A percentile compares a stretch with the other conserved stretches of the same genome.
phyloP scores from a whole-genome alignment of 2,329 filamentous ascomycete genomes.

The Clarireedia sp. region DNA sequence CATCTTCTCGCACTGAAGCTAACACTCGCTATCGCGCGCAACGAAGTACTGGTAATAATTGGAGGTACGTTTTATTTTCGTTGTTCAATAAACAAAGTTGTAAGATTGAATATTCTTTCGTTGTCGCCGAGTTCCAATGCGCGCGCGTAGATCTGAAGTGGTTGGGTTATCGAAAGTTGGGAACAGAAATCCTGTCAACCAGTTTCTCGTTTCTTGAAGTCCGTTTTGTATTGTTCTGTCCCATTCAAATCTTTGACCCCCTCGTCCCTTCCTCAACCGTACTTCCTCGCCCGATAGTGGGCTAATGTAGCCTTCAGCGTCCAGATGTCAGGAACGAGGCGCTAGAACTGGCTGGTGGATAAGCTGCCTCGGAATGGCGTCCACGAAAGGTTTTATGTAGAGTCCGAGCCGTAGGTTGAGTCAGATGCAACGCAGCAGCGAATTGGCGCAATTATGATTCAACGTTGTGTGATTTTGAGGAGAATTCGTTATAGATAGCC shows the following conservation, averaged over 20 bases:
- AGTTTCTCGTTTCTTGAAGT: not conserved
- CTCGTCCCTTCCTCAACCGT: not conserved
- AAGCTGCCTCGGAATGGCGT: not conserved
- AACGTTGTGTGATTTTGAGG: no score
- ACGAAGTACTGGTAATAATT: not conserved
- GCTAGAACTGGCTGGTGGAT: not conserved
- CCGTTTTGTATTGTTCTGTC: not conserved
- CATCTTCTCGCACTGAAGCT: constrained; percentile 13
- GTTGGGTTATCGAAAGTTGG: not conserved
- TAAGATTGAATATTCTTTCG: constrained; percentile 5
- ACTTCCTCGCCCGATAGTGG: not conserved
- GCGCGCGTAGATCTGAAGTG: not conserved
- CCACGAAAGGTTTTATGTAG: constrained; percentile 1
- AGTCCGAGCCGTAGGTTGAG: not conserved
- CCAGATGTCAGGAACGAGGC: constrained; percentile 1
- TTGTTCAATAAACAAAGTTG: not conserved
- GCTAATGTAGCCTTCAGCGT: not conserved
- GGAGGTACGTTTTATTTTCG: not conserved
- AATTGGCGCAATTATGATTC: no score
- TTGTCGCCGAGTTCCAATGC: constrained; percentile 5
- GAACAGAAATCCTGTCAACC: not conserved
- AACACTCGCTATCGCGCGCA: constrained; percentile 1
- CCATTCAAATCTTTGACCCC: not conserved
- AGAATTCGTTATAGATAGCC: no score
- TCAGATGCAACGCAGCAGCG: no score